These are phyloP conservation scores for Chrysanthemum lavandulifolium DNA, from an alignment of 129 eudicot species.

Conservation along the genomic window DNA sequence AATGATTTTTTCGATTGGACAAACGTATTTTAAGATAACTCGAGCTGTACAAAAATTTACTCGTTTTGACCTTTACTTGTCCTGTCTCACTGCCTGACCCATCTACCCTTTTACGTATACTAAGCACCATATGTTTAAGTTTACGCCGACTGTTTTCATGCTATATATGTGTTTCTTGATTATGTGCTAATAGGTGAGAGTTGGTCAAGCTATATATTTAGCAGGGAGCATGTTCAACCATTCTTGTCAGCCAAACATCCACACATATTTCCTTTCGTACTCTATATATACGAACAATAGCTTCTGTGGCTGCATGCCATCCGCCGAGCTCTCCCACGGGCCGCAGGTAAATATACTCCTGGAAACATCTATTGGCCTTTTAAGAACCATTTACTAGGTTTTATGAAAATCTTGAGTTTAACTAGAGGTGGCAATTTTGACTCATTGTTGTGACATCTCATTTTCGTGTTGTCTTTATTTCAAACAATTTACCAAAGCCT, in stretches of 20 bases:
- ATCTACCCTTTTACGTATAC: neutral
- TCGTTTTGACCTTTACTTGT: no score
- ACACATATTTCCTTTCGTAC: conserved; percentile 83
- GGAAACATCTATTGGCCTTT: conserved; percentile 1
- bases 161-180: conserved; percentile 8
- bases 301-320: conserved; percentile 47
- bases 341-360: conserved; percentile 63
- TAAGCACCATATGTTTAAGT: neutral
- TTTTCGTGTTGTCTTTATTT: neutral
- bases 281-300: conserved; percentile 67
- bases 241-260: conserved; percentile 88
- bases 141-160: neutral
- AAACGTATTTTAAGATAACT: no score
- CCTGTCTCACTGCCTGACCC: neutral
- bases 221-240: conserved; percentile 92
- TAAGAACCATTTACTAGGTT: neutral
- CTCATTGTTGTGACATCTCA: neutral
- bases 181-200: conserved; percentile 60
- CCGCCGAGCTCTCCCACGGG: conserved; percentile 89
- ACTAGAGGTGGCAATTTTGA: neutral
- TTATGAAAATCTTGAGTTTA: neutral
- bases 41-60: no score
- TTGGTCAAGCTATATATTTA: conserved; percentile 88
- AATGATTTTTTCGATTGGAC: no score
- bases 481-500: neutral